Conservation (phyloP, 2,329 filamentous ascomycete species). For the Exophiala aquamarina region DNA sequence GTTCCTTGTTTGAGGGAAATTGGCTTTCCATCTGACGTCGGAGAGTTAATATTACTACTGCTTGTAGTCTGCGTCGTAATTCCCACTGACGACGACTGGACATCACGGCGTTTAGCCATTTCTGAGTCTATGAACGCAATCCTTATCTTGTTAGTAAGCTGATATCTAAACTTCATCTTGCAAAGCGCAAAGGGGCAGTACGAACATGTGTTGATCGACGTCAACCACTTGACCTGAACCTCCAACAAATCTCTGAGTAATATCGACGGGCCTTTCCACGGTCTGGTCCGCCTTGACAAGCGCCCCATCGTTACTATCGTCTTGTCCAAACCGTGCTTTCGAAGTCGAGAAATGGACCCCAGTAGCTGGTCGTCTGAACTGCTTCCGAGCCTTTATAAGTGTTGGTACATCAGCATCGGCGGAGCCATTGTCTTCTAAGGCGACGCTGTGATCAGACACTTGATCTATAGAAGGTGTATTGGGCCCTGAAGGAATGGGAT, state of each 20-base stretch:
- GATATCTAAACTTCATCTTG: conserved; percentile 24
- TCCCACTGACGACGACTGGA: conserved; percentile 12
- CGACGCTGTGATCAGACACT: neutral
- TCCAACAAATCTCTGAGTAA: conserved; percentile 55
- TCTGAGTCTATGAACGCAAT: conserved; percentile 67
- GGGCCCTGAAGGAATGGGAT: neutral
- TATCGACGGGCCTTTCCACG: conserved; percentile 36
- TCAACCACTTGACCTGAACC: conserved; percentile 60
- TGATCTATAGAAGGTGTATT: neutral
- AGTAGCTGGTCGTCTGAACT: conserved; percentile 8
- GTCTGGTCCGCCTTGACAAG: conserved; percentile 18
- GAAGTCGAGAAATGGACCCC: conserved; percentile 24
- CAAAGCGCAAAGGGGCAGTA: conserved; percentile 22
- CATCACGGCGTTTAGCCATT: conserved; percentile 55
- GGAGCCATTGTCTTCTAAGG: neutral
- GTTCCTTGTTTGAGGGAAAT: conserved; percentile 26
- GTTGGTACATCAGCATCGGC: conserved; percentile 13
- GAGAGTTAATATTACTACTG: neutral
- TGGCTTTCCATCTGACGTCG: conserved; percentile 6
- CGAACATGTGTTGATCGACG: conserved; percentile 65
- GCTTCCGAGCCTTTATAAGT: conserved; percentile 16
- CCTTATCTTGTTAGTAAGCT: conserved; percentile 62
- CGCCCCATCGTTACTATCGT: neutral
- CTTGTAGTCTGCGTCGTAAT: conserved; percentile 25
- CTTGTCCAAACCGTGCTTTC: neutral